Evolutionary conservation across 139 green algal genomes (phyloP).

Genomic region (Coelastrella sp.): DNA sequence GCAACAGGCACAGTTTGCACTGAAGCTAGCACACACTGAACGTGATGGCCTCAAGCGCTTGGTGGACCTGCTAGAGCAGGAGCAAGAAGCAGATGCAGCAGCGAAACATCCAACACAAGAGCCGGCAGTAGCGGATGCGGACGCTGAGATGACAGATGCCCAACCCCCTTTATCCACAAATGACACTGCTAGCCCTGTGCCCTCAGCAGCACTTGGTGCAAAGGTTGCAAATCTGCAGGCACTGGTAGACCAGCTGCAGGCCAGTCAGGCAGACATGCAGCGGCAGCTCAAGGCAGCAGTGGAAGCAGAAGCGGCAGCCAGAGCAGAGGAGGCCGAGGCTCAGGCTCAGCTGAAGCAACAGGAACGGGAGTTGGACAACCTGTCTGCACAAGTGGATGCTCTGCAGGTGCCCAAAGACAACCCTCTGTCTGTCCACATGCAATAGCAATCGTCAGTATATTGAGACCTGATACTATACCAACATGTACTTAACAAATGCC

Average conservation of each 20-base stretch:
- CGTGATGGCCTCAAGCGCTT: slow-evolving; percentile 46
- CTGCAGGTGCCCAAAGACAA: not conserved
- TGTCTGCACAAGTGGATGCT: slow-evolving; percentile 8
- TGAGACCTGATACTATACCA: too few species aligned
- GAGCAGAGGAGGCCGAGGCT: not conserved
- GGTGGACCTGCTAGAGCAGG: slow-evolving; percentile 10
- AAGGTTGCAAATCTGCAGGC: slow-evolving; percentile 22
- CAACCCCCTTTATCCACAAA: not conserved
- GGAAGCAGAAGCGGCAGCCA: slow-evolving; percentile 4
- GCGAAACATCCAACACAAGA: not conserved
- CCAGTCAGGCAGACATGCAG: not conserved
- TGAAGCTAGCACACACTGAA: slow-evolving; percentile 49
- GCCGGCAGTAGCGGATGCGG: not conserved
- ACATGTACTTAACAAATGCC: too few species aligned
- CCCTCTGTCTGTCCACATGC: not conserved
- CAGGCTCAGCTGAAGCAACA: not conserved
- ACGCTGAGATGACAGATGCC: not conserved
- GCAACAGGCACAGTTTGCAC: slow-evolving; percentile 27
- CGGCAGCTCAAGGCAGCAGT: slow-evolving; percentile 2
- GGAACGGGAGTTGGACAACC: slow-evolving; percentile 50
- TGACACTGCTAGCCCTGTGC: not conserved
- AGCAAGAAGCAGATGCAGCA: slow-evolving; percentile 2
- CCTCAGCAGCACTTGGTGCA: not conserved
- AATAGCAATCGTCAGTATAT: not conserved
- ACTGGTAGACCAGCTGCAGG: not conserved